A percentile compares a stretch with the other conserved stretches of the same genome.
Evolutionary conservation across 2,329 filamentous ascomycete genomes (phyloP).

Genomic region (Fusarium sp.): DNA sequence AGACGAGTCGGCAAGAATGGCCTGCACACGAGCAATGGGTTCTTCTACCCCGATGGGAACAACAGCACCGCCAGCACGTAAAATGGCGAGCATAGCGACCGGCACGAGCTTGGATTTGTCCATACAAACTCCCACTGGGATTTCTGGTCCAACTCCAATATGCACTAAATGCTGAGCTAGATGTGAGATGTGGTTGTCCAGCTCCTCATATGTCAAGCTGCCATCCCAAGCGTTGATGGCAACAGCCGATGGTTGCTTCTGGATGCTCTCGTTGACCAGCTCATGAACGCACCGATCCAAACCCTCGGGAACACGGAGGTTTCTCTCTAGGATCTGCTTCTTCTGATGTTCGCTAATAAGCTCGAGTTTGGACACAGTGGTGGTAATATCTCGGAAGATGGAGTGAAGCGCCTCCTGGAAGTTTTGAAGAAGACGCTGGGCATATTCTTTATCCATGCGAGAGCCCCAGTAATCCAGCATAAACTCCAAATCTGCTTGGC

Average conservation of each 20-base stretch:
- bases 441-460: not conserved
- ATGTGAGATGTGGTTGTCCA: not conserved
- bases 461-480: not conserved
- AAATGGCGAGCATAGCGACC: conserved; percentile 5
- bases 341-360: not conserved
- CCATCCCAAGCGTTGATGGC: not conserved
- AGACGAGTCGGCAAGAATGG: not conserved
- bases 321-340: not conserved
- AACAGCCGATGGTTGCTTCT: not conserved
- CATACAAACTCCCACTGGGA: conserved; percentile 11
- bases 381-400: not conserved
- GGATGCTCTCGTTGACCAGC: not conserved
- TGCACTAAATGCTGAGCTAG: not conserved
- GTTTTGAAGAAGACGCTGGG: not conserved
- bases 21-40: not conserved
- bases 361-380: not conserved
- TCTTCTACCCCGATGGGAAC: not conserved
- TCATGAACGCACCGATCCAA: not conserved
- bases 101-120: conserved; percentile 6
- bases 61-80: conserved; percentile 4
- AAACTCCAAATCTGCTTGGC: not conserved
- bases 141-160: not conserved
- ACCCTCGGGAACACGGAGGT: not conserved
- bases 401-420: not conserved
- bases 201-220: not conserved